These are phyloP conservation scores for Diplosphaera chodatii DNA, from an alignment of 139 green algal species.

Conservation along the genomic window DNA sequence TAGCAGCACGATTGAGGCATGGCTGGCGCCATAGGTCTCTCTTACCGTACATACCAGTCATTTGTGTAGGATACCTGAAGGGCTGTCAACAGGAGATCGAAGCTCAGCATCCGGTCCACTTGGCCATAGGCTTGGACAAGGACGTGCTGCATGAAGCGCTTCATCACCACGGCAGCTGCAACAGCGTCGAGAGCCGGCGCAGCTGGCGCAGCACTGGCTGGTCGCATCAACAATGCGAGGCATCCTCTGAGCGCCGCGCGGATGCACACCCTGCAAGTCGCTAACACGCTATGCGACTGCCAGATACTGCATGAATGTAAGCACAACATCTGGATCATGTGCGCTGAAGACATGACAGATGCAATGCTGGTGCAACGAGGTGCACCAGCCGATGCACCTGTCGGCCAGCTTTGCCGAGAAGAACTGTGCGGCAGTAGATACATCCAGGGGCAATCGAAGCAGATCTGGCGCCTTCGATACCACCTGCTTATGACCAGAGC, in stretches of 20 bases:
- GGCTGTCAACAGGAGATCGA: slow-evolving; percentile 6
- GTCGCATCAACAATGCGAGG: slow-evolving; percentile 6
- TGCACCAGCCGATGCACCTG: no score
- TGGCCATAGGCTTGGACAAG: slow-evolving; percentile 51
- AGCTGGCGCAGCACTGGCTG: neutral
- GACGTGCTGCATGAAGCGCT: slow-evolving; percentile 9
- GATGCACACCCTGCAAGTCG: slow-evolving; percentile 18
- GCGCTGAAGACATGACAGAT: no score
- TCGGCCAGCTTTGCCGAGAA: slow-evolving; percentile 24
- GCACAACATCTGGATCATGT: no score
- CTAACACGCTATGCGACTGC: no score
- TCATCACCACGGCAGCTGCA: slow-evolving; percentile 8
- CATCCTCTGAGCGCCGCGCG: slow-evolving; percentile 26
- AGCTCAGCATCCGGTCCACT: slow-evolving; percentile 25
- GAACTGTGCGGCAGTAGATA: slow-evolving; percentile 23
- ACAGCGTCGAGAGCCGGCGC: neutral
- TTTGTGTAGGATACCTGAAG: slow-evolving; percentile 10
- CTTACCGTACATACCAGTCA: no score
- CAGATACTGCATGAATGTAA: no score
- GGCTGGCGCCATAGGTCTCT: no score
- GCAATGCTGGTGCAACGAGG: no score
- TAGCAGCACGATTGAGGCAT: no score
- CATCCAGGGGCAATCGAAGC: neutral
- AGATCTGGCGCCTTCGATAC: slow-evolving; percentile 8
- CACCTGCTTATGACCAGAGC: no score